phyloP scores from a whole-genome alignment of 768 basidiomycete species.

The Lentinula lateritia region DNA sequence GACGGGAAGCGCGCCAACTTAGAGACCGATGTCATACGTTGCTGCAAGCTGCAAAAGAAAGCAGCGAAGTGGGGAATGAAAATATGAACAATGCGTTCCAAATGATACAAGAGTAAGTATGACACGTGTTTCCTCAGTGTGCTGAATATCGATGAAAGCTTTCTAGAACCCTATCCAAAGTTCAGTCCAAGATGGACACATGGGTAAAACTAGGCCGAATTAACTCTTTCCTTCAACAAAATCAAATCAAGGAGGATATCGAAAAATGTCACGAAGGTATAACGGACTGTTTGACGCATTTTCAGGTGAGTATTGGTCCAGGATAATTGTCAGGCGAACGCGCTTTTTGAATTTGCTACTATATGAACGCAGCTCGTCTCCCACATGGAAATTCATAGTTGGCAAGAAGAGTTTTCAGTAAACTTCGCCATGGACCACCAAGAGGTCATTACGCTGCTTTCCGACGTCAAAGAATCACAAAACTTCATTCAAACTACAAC shows the following conservation, averaged over 20 bases:
- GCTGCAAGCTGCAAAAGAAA: slow-evolving; percentile 31
- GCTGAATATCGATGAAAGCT: neutral
- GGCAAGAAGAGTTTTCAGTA: slow-evolving; percentile 39
- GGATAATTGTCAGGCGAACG: neutral
- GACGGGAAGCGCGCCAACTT: slow-evolving; percentile 38
- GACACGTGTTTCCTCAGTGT: neutral
- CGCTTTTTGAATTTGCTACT: neutral
- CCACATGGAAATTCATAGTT: slow-evolving; percentile 38
- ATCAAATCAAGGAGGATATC: slow-evolving; percentile 38
- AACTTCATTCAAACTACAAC: slow-evolving; percentile 26
- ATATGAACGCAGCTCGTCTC: slow-evolving; percentile 32
- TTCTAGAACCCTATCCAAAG: slow-evolving; percentile 23
- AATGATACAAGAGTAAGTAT: neutral
- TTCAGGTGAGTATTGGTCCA: slow-evolving; percentile 30
- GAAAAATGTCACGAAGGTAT: slow-evolving; percentile 38
- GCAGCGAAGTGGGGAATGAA: slow-evolving; percentile 17
- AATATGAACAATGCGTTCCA: slow-evolving; percentile 23
- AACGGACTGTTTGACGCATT: slow-evolving; percentile 38
- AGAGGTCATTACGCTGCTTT: slow-evolving; percentile 36
- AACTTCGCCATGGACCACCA: slow-evolving; percentile 36
- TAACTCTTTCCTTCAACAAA: slow-evolving; percentile 41
- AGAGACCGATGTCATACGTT: slow-evolving; percentile 41
- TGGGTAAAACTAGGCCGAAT: slow-evolving; percentile 36
- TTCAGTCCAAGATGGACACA: slow-evolving; percentile 34
- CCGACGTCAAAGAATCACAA: slow-evolving; percentile 37